phyloP scores from a whole-genome alignment of 306 rosid species.

The Canavalia ensiformis region DNA sequence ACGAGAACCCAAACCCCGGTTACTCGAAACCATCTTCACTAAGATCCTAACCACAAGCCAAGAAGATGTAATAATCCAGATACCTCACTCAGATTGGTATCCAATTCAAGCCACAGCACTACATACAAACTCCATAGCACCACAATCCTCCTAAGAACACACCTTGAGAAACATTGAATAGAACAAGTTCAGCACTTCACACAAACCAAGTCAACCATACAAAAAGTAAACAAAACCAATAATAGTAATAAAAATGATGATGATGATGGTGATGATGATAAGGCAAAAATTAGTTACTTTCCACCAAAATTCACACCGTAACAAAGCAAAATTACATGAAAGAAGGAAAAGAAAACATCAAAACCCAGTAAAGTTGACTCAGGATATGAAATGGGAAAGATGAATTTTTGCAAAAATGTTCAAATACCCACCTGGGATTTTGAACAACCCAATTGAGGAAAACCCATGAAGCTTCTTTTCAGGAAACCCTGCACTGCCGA shows the following conservation, averaged over 20 bases:
- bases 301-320: slow-evolving; percentile 26
- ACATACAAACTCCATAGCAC: slow-evolving; percentile 40
- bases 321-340: not conserved
- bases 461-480: not conserved
- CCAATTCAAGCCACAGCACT: slow-evolving; percentile 26
- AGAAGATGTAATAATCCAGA: slow-evolving; percentile 29
- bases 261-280: too few species aligned
- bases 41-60: slow-evolving; percentile 46
- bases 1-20: slow-evolving; percentile 44
- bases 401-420: slow-evolving; percentile 8
- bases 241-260: not conserved
- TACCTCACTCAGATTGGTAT: slow-evolving; percentile 44
- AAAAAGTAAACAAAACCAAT: slow-evolving; percentile 13
- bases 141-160: slow-evolving; percentile 44
- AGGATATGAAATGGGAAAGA: not conserved
- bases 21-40: slow-evolving; percentile 53
- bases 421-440: slow-evolving; percentile 43
- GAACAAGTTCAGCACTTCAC: slow-evolving; percentile 45
- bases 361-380: slow-evolving; percentile 32
- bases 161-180: slow-evolving; percentile 41
- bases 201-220: slow-evolving; percentile 43
- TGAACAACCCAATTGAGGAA: slow-evolving; percentile 29
- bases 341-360: slow-evolving; percentile 24
- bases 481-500: not conserved
- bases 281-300: not conserved